Conservation (phyloP, 352 stramenopile genomes). For the Phytophthora sp. region DNA sequence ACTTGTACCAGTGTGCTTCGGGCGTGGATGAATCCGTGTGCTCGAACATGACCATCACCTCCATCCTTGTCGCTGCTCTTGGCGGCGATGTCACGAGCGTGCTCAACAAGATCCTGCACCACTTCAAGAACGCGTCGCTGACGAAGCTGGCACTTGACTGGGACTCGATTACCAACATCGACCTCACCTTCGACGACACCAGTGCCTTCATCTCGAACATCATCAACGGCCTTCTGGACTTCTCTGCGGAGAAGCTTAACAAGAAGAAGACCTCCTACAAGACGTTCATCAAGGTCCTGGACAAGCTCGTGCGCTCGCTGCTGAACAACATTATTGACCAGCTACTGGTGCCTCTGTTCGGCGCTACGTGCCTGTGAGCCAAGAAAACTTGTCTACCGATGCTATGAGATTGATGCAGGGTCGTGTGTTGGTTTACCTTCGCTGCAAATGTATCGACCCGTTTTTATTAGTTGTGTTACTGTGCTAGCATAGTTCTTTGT, state of each 20-base stretch:
- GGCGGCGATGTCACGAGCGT: constrained; percentile 36
- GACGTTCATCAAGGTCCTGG: constrained; percentile 43
- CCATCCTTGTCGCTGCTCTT: constrained; percentile 47
- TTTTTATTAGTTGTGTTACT: too few species aligned
- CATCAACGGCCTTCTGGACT: constrained; percentile 55
- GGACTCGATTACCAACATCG: constrained; percentile 55
- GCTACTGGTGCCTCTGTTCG: constrained; percentile 48
- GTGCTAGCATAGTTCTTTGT: too few species aligned
- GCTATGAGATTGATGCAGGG: too few species aligned
- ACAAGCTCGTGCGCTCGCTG: constrained; percentile 51
- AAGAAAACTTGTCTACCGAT: background rate
- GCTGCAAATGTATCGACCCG: background rate
- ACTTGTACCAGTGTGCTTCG: constrained; percentile 44
- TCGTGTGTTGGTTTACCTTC: too few species aligned
- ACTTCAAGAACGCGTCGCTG: constrained; percentile 43
- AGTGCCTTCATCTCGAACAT: constrained; percentile 48
- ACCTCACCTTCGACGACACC: constrained; percentile 49
- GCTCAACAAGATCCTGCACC: constrained; percentile 39
- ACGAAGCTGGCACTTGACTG: constrained; percentile 40
- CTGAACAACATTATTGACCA: constrained; percentile 56
- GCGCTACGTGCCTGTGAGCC: constrained; percentile 45
- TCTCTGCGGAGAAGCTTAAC: constrained; percentile 58
- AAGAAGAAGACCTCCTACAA: constrained; percentile 69
- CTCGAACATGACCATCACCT: constrained; percentile 50
- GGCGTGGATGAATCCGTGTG: constrained; percentile 40